Evolutionary conservation across 148 eudicot genomes (phyloP), one percentile per base, ranked within the genome.

Genomic region (Euryodendron excelsum): DNA sequence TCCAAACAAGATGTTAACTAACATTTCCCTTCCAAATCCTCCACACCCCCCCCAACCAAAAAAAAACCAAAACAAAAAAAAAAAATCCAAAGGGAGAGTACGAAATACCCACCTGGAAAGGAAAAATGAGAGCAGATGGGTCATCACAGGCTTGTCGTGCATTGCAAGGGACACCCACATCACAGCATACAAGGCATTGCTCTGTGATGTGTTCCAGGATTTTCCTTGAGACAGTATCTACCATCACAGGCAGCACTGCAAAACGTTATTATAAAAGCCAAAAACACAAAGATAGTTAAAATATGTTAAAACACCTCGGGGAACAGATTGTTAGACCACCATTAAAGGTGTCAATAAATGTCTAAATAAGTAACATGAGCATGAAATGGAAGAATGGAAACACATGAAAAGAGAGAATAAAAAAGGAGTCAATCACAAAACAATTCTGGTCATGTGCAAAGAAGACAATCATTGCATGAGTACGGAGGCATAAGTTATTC

Each of bases 111-210:
- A 90, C 99, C 97, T 93, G 98, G 80, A 96, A 96, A 82, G 99
- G 97, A 53, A 96, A 96, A 76, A 96, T 93, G 66, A 96, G 93
- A 84, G 97, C 88, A 79, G 94, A 87, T 39, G 89, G 91, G 72
- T 96, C 90, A 77, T 88, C 72, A 84, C 99, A 96, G 73, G 90
- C 90, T 81, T 88, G 98, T 66, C 94, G 93, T 85, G 99, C 99
- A 85, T 91, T 89, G 86, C 99, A 96, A 39, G 97, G 94, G 66
- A 93, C 59, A 27, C 99, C 99, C 72, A 77, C 86, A 86, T 96
- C 99, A 83, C 94, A 96, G 87, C 99, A 96, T 58, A 93, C 82
- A 2, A 96, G 98, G 79, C 99, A 96, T 64, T 93, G 89, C 78
- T 96, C 99, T 47, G 93, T 89, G 68, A 96, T 96, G 83, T 96